Evolutionary conservation across 2,329 filamentous ascomycete species (phyloP), one percentile per base, ranked within the genome.

Genomic region (Pseudopyrenochaeta lycopersici): DNA sequence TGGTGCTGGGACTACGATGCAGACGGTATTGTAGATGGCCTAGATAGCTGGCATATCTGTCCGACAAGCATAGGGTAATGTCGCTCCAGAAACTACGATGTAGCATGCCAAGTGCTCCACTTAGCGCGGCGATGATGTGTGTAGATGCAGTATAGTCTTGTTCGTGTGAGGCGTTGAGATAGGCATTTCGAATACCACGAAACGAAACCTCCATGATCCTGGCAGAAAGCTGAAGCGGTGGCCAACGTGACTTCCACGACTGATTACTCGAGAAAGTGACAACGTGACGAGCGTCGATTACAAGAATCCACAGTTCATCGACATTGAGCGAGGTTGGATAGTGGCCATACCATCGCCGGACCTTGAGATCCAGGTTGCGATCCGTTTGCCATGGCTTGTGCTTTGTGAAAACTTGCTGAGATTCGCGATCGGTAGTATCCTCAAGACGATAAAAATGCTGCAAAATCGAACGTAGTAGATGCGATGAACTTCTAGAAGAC

Each of bases 401-500:
- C 54, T 69, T 77, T 6, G 73, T 74, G 45, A 78, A 78, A 0
- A 78, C 76, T 32, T 73, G 70, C 32, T 71, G 68, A 2, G 67
- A 61, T 51, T 80, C 77, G n/a, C 77, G 70, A 61, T 79, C 76
- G 7, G 59, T 48, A 0, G 77, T 80, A 53, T 80, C 77, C 56
- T 79, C 77, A 0, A 79, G 67, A 1, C 77, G 73, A 54, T 78
- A 80, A 41, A 76, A 79, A 54, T 79, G 71, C 58, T 79, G 76
- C 12, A 80, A 51, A 3, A 80, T 68, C 1, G 77, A 79, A 18
- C 77, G 64, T 2, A 79, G 45, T 7, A 76, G 60, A 58, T 79
- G 77, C 4, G 76, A 71, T 1, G 76, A 71, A 23, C 71, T 74
- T 45, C 66, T 70, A 1, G 73, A 68, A 4, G 74, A 77, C 12